A percentile compares a stretch with the other conserved stretches of the same genome.
phyloP scores from a whole-genome alignment of 2,329 filamentous ascomycete genomes.

The Calonectria pseudoturangicola region DNA sequence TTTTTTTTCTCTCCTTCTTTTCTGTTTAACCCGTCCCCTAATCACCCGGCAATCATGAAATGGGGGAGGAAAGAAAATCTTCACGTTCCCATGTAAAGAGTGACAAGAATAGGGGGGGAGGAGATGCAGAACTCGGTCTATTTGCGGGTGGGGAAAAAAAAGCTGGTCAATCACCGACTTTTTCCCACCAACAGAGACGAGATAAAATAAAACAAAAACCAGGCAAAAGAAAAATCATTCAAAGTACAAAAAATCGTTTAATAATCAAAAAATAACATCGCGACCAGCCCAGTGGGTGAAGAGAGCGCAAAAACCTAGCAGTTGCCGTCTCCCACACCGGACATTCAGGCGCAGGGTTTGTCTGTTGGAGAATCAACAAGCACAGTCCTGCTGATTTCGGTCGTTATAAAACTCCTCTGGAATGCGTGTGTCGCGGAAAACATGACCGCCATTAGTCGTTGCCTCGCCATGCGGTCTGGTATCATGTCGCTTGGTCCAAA shows the following conservation, averaged over 20 bases:
- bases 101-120: not conserved
- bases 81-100: not conserved
- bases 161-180: not conserved
- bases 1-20: no score
- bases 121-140: not conserved
- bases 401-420: constrained; percentile 22
- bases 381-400: constrained; percentile 5
- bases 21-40: not conserved
- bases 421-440: constrained; percentile 24
- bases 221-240: not conserved
- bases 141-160: not conserved
- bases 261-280: constrained; percentile 13
- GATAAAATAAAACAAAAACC: constrained; percentile 26
- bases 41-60: not conserved
- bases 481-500: constrained; percentile 33
- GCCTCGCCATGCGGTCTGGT: constrained; percentile 25
- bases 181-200: not conserved
- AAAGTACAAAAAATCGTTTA: not conserved
- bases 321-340: not conserved
- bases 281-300: not conserved
- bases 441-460: constrained; percentile 29
- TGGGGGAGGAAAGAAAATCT: not conserved
- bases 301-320: not conserved
- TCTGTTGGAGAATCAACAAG: not conserved
- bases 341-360: not conserved